Percentiles rank a stretch among this genome's conserved stretches.
phyloP scores from a whole-genome alignment of 2,329 filamentous ascomycete genomes.

The Penicillium sp. region DNA sequence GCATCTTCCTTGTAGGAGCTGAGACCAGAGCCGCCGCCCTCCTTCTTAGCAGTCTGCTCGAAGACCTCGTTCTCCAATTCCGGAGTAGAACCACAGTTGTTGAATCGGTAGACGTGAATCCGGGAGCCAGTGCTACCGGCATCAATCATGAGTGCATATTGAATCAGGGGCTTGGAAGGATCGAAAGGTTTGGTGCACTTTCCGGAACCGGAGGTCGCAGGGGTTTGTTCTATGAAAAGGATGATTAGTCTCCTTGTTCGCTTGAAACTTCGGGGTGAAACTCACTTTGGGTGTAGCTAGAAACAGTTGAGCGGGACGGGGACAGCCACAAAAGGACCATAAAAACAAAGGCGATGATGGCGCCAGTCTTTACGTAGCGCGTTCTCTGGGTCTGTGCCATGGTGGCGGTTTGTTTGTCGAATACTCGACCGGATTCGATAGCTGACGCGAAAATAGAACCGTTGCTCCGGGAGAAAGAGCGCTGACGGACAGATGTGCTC shows the following conservation, averaged over 20 bases:
- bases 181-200: slow-evolving; percentile 83
- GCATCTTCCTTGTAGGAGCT: slow-evolving; percentile 87
- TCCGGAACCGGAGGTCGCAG: slow-evolving; percentile 54
- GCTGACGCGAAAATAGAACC: slow-evolving; percentile 44
- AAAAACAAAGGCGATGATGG: slow-evolving; percentile 59
- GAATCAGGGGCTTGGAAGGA: slow-evolving; percentile 87
- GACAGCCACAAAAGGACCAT: slow-evolving; percentile 59
- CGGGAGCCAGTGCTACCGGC: slow-evolving; percentile 96
- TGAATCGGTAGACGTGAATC: slow-evolving; percentile 98
- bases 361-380: slow-evolving; percentile 62
- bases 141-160: slow-evolving; percentile 99
- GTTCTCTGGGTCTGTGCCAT: slow-evolving; percentile 65
- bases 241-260: slow-evolving; percentile 1
- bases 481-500: slow-evolving; percentile 51
- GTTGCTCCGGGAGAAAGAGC: slow-evolving; percentile 54
- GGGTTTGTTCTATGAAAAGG: slow-evolving; percentile 22
- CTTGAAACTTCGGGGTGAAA: background rate
- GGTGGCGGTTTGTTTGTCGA: slow-evolving; percentile 41
- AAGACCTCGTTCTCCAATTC: slow-evolving; percentile 92
- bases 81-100: slow-evolving; percentile 95
- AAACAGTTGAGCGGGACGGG: slow-evolving; percentile 33
- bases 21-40: slow-evolving; percentile 70
- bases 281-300: slow-evolving; percentile 27
- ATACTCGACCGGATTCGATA: slow-evolving; percentile 49
- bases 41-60: slow-evolving; percentile 84